Percentiles rank a stretch among this genome's conserved stretches.
Evolutionary conservation across 2,329 filamentous ascomycete species (phyloP).

Genomic region (Fusarium sp.): DNA sequence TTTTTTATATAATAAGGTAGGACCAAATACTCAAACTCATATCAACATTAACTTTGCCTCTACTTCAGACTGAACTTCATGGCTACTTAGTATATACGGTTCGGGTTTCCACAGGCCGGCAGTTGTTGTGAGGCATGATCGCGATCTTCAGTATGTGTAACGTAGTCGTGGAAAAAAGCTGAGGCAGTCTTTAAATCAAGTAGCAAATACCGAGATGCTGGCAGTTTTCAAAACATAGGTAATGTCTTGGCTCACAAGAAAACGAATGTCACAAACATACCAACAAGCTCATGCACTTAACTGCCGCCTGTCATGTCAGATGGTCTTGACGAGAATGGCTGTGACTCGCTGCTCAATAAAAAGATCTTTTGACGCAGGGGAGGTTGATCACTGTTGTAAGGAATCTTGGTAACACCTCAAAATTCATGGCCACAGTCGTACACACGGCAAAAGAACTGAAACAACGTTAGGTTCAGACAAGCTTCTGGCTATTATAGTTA

Average conservation of each 20-base stretch:
- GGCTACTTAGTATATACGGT: neutral
- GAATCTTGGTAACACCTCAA: neutral
- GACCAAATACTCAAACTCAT: neutral
- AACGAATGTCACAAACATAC: neutral
- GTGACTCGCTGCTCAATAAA: neutral
- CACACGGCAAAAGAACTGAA: neutral
- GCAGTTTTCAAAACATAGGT: neutral
- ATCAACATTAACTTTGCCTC: neutral
- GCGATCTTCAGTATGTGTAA: neutral
- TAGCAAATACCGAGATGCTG: neutral
- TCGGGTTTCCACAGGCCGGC: conserved; percentile 2
- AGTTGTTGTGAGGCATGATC: neutral
- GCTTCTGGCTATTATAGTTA: neutral
- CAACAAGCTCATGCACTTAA: neutral
- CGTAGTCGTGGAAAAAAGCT: neutral
- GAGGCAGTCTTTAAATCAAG: neutral
- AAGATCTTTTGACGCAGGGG: neutral
- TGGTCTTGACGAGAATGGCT: neutral
- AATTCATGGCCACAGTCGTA: neutral
- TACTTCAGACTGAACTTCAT: neutral
- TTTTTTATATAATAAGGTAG: neutral
- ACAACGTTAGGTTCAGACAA: neutral
- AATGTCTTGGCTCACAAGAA: neutral
- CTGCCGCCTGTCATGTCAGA: neutral
- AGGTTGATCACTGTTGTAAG: neutral